Base-by-base conservation (phyloP, 768 basidiomycete genomes). In the Aureoboletus auriporus region DNA sequence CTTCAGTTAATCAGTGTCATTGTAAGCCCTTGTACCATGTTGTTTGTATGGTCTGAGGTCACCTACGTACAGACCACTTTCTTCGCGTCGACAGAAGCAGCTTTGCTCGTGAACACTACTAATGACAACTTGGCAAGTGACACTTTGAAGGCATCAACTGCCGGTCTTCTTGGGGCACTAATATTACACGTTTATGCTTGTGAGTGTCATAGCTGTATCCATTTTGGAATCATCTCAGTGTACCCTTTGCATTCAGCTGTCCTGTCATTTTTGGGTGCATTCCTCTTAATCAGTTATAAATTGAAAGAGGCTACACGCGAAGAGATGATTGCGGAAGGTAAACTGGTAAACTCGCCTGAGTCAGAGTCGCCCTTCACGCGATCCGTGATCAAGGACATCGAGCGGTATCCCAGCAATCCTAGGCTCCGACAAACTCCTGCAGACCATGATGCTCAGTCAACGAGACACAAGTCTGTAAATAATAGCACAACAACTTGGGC, bases 41-140 rank as follows among this genome's bases (percentile, higher is more conserved):
- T 23, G 20, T 23, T 23, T 23, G 20, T 23, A 23, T 23, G 20
- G 20, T 23, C 20, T 23, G 20, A 23, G 20, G 20, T 23, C 20
- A 23, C 20, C 20, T 42, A 14, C 36, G 17, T 29, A 13, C 49
- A 83, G 80, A 79, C 80, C 0, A 83, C 80, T 0, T 83, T 83
- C 61, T 82, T 83, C 46, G 82, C 80, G 1, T 75, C 80, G 0
- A 76, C 72, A 16, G 80, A 82, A 59, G 75, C 78, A 0, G 75
- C 74, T 20, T 65, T 82, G 60, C 64, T 83, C 8, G 70, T 72
- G 23, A 76, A 69, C 48, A 63, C 77, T 10, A 56, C 52, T 12
- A 39, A 42, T 0, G 43, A 36, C 26, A 54, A 61, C 12, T 53
- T n/a, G n/a, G 26, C 8, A 1, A 49, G 37, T 42, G 28, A 53